Conservation (phyloP, 768 basidiomycete species). For the Suillus spraguei region DNA sequence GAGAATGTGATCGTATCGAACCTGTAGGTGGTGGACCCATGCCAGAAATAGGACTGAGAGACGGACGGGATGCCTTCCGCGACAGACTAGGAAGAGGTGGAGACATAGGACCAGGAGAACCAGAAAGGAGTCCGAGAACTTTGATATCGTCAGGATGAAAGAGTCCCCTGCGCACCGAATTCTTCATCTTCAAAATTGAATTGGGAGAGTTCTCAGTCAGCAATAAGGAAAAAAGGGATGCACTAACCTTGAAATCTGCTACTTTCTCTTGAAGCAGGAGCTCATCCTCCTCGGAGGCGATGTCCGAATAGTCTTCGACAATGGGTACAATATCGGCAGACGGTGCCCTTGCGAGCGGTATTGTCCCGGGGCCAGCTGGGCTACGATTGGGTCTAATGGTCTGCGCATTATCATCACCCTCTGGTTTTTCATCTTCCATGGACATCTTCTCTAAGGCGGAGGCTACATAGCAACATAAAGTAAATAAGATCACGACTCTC, state of each 20-base stretch:
- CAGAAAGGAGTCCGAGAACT: slow-evolving; percentile 58
- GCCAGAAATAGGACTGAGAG: slow-evolving; percentile 46
- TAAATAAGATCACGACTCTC: not conserved
- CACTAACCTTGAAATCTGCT: slow-evolving; percentile 75
- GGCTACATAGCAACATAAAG: not conserved
- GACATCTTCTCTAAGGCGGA: slow-evolving; percentile 65
- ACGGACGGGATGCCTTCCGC: slow-evolving; percentile 55
- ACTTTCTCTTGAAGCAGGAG: slow-evolving; percentile 73
- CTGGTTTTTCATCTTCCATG: slow-evolving; percentile 55
- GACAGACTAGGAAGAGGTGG: slow-evolving; percentile 64
- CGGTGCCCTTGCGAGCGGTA: slow-evolving; percentile 63
- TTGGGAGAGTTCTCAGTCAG: slow-evolving; percentile 1
- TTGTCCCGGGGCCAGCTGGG: slow-evolving; percentile 52
- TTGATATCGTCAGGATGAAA: slow-evolving; percentile 92
- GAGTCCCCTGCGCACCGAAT: slow-evolving; percentile 68
- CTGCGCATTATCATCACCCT: slow-evolving; percentile 73
- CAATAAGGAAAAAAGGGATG: not conserved
- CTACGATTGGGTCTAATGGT: slow-evolving; percentile 80
- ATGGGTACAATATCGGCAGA: slow-evolving; percentile 65
- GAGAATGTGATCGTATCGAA: slow-evolving; percentile 48
- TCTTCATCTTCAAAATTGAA: slow-evolving; percentile 55
- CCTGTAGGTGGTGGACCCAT: slow-evolving; percentile 28
- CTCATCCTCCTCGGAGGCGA: slow-evolving; percentile 80
- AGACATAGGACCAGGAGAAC: slow-evolving; percentile 61
- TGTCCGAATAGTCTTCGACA: slow-evolving; percentile 91